These are phyloP conservation scores for Cnidoscolus chayamansa DNA, from an alignment of 441 rosid genomes.

Conservation along the genomic window DNA sequence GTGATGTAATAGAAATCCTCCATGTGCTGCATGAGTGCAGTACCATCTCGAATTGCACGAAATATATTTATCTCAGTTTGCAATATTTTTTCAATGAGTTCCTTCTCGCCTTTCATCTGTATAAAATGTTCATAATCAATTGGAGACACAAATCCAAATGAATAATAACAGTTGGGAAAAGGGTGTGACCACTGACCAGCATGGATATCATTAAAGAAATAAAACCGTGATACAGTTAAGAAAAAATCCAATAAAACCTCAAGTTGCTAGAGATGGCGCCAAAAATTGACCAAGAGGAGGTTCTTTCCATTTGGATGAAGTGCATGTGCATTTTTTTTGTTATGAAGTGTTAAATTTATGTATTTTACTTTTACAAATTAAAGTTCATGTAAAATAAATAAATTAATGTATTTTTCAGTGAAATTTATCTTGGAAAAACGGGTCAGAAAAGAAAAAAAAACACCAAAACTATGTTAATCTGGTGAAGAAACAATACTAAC, in stretches of 20 bases:
- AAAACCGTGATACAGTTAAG: background rate
- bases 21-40: conserved; percentile 98
- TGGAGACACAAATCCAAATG: background rate
- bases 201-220: background rate
- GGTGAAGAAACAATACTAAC: background rate
- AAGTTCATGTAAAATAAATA: no score
- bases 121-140: conserved; percentile 12
- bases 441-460: no score
- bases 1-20: conserved; percentile 95
- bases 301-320: no score
- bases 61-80: conserved; percentile 90
- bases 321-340: no score
- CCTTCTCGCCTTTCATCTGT: conserved; percentile 98
- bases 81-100: conserved; percentile 81
- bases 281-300: no score
- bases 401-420: no score
- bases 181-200: background rate
- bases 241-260: background rate
- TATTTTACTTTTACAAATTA: no score
- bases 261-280: no score
- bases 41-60: conserved; percentile 84
- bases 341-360: no score
- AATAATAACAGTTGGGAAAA: background rate
- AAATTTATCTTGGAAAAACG: background rate
- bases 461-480: background rate